A percentile compares a stretch with the other conserved stretches of the same genome.
phyloP scores from a whole-genome alignment of 306 rosid genomes.

The Geum urbanum region DNA sequence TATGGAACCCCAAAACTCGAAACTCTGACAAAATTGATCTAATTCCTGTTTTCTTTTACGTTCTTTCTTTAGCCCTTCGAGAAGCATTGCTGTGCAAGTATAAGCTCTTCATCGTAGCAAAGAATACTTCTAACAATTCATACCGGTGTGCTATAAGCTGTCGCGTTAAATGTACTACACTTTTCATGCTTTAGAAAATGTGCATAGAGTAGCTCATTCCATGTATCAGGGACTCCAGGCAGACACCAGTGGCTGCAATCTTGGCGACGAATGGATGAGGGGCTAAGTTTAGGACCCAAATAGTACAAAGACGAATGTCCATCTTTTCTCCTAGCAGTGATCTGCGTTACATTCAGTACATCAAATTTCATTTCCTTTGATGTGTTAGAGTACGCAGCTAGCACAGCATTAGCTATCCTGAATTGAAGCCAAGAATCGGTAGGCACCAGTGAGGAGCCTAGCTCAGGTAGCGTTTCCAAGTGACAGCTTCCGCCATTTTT shows the following conservation, averaged over 20 bases:
- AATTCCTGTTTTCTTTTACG: background rate
- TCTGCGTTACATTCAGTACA: constrained; percentile 55
- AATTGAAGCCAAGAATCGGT: constrained; percentile 50
- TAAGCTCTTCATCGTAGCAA: constrained; percentile 10
- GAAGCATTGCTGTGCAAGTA: background rate
- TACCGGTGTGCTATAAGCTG: constrained; percentile 6
- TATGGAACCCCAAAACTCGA: background rate
- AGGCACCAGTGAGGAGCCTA: constrained; percentile 54
- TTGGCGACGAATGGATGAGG: constrained; percentile 59
- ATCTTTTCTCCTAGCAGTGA: constrained; percentile 78
- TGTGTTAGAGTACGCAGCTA: constrained; percentile 28
- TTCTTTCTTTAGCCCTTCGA: background rate
- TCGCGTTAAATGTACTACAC: constrained; percentile 17
- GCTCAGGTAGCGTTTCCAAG: constrained; percentile 78
- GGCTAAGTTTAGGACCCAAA: constrained; percentile 39
- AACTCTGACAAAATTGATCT: constrained; percentile 6
- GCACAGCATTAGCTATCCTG: constrained; percentile 49
- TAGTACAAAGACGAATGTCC: constrained; percentile 79
- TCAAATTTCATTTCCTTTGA: constrained; percentile 29
- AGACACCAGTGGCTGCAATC: constrained; percentile 98
- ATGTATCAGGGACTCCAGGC: constrained; percentile 88
- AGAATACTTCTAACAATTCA: constrained; percentile 12
- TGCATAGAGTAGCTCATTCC: constrained; percentile 86
- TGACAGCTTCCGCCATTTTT: constrained; percentile 77
- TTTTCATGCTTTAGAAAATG: constrained; percentile 41